phyloP scores from a whole-genome alignment of 164 flowering plant genomes.

The Euptelea pleiosperma region DNA sequence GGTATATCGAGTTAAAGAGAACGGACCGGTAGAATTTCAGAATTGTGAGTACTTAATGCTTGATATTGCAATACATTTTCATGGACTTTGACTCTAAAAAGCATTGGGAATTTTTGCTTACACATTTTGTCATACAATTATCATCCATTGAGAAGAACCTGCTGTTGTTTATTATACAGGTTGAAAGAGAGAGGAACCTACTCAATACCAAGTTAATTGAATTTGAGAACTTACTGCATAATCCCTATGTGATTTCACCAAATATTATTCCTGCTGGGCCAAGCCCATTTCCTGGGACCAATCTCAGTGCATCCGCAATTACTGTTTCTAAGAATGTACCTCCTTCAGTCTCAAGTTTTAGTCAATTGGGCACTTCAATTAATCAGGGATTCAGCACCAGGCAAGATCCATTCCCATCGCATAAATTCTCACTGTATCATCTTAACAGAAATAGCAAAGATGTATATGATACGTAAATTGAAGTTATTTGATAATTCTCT shows the following conservation, averaged over 20 bases:
- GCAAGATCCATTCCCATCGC: conserved; percentile 25
- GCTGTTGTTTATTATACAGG: conserved; percentile 37
- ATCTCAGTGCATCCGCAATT: conserved; percentile 23
- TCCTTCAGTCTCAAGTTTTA: conserved; percentile 55
- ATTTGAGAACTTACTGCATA: conserved; percentile 58
- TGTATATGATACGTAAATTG: background rate
- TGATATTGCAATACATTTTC: background rate
- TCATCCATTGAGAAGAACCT: background rate
- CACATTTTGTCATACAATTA: background rate
- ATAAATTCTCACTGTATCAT: background rate
- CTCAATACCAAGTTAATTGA: conserved; percentile 61
- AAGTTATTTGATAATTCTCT: background rate
- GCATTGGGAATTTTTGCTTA: background rate
- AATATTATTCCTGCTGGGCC: conserved; percentile 24
- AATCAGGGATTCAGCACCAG: conserved; percentile 36
- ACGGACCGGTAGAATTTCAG: no score
- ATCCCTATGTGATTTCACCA: conserved; percentile 39
- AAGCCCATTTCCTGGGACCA: conserved; percentile 30
- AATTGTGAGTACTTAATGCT: background rate
- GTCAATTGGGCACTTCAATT: conserved; percentile 45
- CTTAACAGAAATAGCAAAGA: background rate
- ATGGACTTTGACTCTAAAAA: background rate
- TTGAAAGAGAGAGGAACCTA: conserved; percentile 77
- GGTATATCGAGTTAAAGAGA: no score
- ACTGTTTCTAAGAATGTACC: conserved; percentile 34